These are phyloP conservation scores for Ustilago shanxiensis DNA, from an alignment of 1,284 basidiomycete species.

Conservation along the genomic window DNA sequence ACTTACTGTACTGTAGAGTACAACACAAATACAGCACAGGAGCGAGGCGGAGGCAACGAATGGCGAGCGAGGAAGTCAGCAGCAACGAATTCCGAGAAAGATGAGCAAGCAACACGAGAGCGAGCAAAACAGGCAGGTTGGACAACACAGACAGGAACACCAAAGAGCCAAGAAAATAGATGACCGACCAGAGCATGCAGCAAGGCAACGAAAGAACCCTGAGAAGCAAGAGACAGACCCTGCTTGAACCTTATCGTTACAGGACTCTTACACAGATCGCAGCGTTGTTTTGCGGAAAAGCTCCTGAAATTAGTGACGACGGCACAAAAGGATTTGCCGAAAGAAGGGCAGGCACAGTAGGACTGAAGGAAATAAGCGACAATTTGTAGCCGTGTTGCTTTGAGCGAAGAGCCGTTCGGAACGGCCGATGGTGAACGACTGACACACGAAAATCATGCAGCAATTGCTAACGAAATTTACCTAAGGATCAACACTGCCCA, in stretches of 20 bases:
- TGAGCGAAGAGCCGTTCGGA: neutral
- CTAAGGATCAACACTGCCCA: conserved; percentile 2
- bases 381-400: neutral
- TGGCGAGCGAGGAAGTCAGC: neutral
- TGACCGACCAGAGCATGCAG: neutral
- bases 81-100: conserved; percentile 1
- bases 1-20: too few species aligned
- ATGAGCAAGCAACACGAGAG: neutral
- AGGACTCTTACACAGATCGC: too few species aligned
- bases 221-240: neutral
- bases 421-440: neutral
- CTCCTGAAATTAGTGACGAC: neutral
- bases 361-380: too few species aligned
- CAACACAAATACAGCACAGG: neutral
- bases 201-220: neutral
- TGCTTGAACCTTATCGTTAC: neutral
- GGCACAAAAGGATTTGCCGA: conserved; percentile 12
- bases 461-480: neutral
- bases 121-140: neutral
- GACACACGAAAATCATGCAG: neutral
- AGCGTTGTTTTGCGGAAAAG: neutral
- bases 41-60: neutral
- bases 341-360: neutral
- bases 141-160: neutral
- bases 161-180: neutral